phyloP scores from a whole-genome alignment of 1,284 basidiomycete species.

The Moniliella sp. region DNA sequence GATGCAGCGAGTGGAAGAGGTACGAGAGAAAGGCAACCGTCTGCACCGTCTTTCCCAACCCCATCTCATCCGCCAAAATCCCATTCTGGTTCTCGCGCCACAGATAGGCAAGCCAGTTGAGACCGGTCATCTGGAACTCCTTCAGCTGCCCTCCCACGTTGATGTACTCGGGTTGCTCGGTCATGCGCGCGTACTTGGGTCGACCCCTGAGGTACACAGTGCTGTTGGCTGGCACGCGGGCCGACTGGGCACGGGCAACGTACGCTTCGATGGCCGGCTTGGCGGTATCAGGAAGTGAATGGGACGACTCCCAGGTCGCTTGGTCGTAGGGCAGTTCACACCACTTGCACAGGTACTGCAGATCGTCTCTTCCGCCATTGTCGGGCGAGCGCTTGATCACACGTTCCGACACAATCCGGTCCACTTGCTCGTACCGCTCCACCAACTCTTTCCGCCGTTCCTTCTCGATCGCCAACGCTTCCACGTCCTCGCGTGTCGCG shows the following conservation, averaged over 20 bases:
- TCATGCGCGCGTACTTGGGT: slow-evolving; percentile 65
- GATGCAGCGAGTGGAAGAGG: slow-evolving; percentile 75
- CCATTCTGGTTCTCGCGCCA: slow-evolving; percentile 90
- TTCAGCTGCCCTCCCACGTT: slow-evolving; percentile 52
- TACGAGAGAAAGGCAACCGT: slow-evolving; percentile 90
- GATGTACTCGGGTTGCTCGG: slow-evolving; percentile 75
- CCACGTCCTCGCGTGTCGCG: slow-evolving; percentile 64
- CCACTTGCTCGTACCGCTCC: slow-evolving; percentile 73
- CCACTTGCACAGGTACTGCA: slow-evolving; percentile 96
- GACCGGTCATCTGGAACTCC: slow-evolving; percentile 89
- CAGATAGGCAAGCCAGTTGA: slow-evolving; percentile 92
- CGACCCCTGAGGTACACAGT: slow-evolving; percentile 49
- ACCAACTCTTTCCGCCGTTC: slow-evolving; percentile 72
- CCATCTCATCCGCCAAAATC: slow-evolving; percentile 98
- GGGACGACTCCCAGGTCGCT: slow-evolving; percentile 64
- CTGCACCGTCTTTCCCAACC: slow-evolving; percentile 87
- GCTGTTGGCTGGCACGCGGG: slow-evolving; percentile 70
- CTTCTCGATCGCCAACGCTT: slow-evolving; percentile 56
- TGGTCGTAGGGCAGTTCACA: slow-evolving; percentile 77
- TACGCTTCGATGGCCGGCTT: slow-evolving; percentile 56
- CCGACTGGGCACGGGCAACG: slow-evolving; percentile 53
- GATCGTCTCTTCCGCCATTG: slow-evolving; percentile 40
- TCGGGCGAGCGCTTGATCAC: slow-evolving; percentile 42
- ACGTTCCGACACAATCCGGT: slow-evolving; percentile 68
- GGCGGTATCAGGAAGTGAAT: slow-evolving; percentile 21